Base-by-base conservation (phyloP, 345 rosid species). In the Citrus unshiu region DNA sequence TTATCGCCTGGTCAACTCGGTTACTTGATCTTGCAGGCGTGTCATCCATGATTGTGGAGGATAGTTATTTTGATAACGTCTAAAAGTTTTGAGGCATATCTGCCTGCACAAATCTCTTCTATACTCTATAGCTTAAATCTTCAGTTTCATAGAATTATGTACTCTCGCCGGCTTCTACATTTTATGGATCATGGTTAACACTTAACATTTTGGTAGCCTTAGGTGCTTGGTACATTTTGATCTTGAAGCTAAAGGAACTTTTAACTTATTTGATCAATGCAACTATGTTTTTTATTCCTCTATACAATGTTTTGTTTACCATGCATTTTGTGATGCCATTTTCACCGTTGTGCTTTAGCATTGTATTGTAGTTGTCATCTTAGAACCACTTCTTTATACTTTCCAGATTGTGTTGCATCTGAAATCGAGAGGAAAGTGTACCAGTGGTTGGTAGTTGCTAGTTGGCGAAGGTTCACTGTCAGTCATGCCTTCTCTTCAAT, bases 401-500 rank as follows among this genome's bases (percentile, higher is more conserved):
- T 83, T 77, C 63, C 86, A 89, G 90, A 80, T 80, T 71, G 72
- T 74, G 80, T 62, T 67, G 37, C 58, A 72, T 77, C 83, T 81
- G 69, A 29, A 73, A 70, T 65, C 70, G 61, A 74, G 77, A 77
- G 80, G 75, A 61, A 76, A 59, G 77, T 75, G 49, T 70, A 68
- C 80, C 60, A 74, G 77, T 74, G 73, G 73, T 81, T 83, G 46
- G 70, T 58, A 60, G 81, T 77, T 72, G 65, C 56, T 77, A 65
- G 73, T 10, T 63, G 78, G 43, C 30, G 61, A 70, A 51, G 68
- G 65, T 43, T 39, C 71, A 39, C 16, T n/a, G 67, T 82, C 67
- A 83, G 85, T 81, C 84, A 95, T 95, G 99, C 89, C 94, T 86
- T 93, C 96, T 83, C 98, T 93, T 72, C 98, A 92, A 85, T 85